Percentiles rank a stretch among this genome's conserved stretches.
These are phyloP conservation scores for Pseudogymnoascus verrucosus DNA, from an alignment of 2,329 filamentous ascomycete species.

Conservation along the genomic window DNA sequence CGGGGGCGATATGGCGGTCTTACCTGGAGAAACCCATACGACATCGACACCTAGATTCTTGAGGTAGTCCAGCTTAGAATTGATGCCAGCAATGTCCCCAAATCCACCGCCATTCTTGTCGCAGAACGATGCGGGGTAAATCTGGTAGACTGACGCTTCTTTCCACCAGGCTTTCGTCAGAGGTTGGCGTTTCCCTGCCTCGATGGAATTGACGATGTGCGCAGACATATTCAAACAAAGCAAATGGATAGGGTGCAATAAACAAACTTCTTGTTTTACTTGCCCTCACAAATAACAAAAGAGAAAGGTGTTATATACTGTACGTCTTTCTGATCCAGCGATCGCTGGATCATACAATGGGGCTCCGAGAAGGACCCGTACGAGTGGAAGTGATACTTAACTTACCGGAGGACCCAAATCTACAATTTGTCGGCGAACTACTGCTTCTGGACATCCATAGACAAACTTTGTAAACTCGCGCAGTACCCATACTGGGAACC, in stretches of 20 bases:
- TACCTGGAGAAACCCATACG: slow-evolving; percentile 52
- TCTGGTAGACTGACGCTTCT: slow-evolving; percentile 37
- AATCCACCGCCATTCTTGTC: slow-evolving; percentile 48
- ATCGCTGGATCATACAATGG: background rate
- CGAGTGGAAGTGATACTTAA: background rate
- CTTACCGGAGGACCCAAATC: background rate
- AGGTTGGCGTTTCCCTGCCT: background rate
- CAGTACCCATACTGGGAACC: background rate
- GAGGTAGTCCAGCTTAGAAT: slow-evolving; percentile 50
- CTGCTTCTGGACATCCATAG: background rate
- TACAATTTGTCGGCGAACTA: background rate
- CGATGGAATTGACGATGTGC: background rate
- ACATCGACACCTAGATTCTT: slow-evolving; percentile 50
- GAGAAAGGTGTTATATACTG: background rate
- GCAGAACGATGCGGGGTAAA: slow-evolving; percentile 48
- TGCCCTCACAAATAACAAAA: background rate
- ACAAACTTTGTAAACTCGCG: background rate
- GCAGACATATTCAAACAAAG: background rate
- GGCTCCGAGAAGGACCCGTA: background rate
- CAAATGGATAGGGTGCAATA: background rate
- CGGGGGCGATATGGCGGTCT: background rate
- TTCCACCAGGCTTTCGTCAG: slow-evolving; percentile 7
- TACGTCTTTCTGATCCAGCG: background rate
- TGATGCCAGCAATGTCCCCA: slow-evolving; percentile 52
- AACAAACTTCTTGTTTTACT: background rate